phyloP scores from a whole-genome alignment of 257 asterid genomes.

The Paulownia fortunei region DNA sequence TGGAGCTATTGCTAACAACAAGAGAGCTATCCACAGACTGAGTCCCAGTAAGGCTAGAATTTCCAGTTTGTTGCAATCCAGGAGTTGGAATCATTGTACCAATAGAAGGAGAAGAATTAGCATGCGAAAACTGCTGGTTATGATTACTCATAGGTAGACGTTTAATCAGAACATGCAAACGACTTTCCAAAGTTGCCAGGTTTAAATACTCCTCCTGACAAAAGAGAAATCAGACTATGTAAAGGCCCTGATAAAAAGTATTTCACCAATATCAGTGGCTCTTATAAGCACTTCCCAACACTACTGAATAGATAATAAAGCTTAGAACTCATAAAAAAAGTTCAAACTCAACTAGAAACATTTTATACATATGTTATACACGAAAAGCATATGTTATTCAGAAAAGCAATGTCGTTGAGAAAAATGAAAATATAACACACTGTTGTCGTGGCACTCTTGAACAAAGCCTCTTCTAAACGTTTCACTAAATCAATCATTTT shows the following conservation, averaged over 20 bases:
- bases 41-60: slow-evolving; percentile 54
- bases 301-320: slow-evolving; percentile 8
- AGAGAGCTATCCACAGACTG: slow-evolving; percentile 63
- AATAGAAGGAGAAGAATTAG: slow-evolving; percentile 73
- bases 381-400: background rate
- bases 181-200: slow-evolving; percentile 73
- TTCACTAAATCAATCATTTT: slow-evolving; percentile 67
- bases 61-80: slow-evolving; percentile 84
- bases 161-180: slow-evolving; percentile 55
- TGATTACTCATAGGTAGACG: slow-evolving; percentile 51
- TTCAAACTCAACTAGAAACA: slow-evolving; percentile 7
- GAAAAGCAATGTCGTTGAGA: slow-evolving; percentile 1
- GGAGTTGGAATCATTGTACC: slow-evolving; percentile 99
- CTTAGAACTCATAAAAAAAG: slow-evolving; percentile 18
- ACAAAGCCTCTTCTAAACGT: slow-evolving; percentile 83
- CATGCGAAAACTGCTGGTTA: slow-evolving; percentile 74
- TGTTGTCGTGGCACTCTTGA: slow-evolving; percentile 80
- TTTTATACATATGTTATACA: slow-evolving; percentile 11
- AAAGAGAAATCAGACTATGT: slow-evolving; percentile 23
- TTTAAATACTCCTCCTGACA: slow-evolving; percentile 81
- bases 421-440: slow-evolving; percentile 45
- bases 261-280: background rate
- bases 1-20: slow-evolving; percentile 52
- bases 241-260: background rate
- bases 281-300: slow-evolving; percentile 20